Evolutionary conservation across 2,329 filamentous ascomycete genomes (phyloP), one percentile per base, ranked within the genome.

Genomic region (Colletotrichum nymphaeae): DNA sequence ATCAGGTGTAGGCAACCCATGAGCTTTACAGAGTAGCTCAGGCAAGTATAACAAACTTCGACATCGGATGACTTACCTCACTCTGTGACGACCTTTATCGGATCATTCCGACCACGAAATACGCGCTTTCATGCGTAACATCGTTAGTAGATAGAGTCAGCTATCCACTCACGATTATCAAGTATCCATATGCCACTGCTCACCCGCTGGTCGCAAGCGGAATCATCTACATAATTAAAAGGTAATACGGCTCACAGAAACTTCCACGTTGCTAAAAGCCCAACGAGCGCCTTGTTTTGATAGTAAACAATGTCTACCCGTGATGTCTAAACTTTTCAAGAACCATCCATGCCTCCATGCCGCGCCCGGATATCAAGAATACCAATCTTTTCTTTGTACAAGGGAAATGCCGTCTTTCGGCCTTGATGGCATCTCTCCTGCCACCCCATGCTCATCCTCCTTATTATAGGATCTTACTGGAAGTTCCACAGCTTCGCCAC

Each of bases 401-500:
- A 57, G 46, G 35, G 9, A 26, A 57, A 14, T 16, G 14, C 19
- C 30, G 28, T 22, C 8, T 8, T 11, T 30, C 14, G 22, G 55
- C 49, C 28, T 16, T 19, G 16, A 49, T 5, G 4, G 16, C 42
- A 59, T 32, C 30, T 37, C 5, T 32, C 59, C 14, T 63, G 11
- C 30, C 53, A n/a, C 42, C 42, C 49, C 53, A 30, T 52, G 9
- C 24, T n/a, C 37, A n/a, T 56, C n/a, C 35, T 35, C 35, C 58
- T 52, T 2, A 60, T 37, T 55, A 70, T 1, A n/a, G 42, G 55
- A 26, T 19, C 22, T 60, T 14, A 73, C 57, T 78, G 79, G 78
- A 93, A 93, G 73, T 89, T 86, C 90, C 91, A 93, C 32, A 93
- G 81, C 79, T 87, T 90, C 58, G 89, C 88, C 26, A 92, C 76